phyloP scores from a whole-genome alignment of 495 filamentous ascomycete genomes.

The Xylaria castorea region DNA sequence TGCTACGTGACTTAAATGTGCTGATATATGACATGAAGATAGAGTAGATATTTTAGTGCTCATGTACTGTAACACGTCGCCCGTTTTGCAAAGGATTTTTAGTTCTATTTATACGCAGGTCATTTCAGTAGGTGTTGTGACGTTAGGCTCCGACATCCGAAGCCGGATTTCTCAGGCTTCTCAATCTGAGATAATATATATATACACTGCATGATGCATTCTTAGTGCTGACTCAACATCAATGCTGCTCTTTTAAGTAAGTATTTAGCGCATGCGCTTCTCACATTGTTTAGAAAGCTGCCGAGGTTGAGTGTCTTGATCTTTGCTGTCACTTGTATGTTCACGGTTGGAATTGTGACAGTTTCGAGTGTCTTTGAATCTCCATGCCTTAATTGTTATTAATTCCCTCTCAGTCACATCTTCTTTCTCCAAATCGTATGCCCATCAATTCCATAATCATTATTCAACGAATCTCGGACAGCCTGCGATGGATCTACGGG shows the following conservation, averaged over 20 bases:
- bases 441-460: background rate
- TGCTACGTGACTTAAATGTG: background rate
- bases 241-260: too few species aligned
- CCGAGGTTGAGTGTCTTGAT: too few species aligned
- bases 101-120: background rate
- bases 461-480: background rate
- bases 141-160: background rate
- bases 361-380: background rate
- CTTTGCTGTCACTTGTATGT: too few species aligned
- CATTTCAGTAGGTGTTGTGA: too few species aligned
- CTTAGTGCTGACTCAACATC: too few species aligned
- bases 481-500: background rate
- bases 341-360: too few species aligned
- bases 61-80: too few species aligned
- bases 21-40: too few species aligned
- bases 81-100: too few species aligned
- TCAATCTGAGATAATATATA: too few species aligned
- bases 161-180: background rate
- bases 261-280: background rate
- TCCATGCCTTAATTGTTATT: background rate
- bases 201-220: too few species aligned
- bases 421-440: background rate
- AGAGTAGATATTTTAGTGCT: too few species aligned
- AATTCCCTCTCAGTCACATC: background rate
- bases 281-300: background rate